phyloP scores from a whole-genome alignment of 164 flowering plant species.

The Vitis amurensis region DNA sequence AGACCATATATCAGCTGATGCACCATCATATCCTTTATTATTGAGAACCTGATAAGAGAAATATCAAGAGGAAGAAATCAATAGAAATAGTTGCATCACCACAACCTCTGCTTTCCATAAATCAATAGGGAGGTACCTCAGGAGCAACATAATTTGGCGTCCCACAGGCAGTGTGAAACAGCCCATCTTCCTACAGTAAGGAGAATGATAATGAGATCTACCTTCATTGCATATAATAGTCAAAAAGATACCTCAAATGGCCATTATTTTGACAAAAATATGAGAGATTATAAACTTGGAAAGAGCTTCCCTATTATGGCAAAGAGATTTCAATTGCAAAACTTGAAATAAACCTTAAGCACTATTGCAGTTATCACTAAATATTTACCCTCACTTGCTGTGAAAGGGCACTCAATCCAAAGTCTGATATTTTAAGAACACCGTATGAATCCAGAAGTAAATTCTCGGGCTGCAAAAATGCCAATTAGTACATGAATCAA shows the following conservation, averaged over 20 bases:
- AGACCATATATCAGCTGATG: constrained; percentile 91
- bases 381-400: constrained; percentile 54
- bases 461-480: constrained; percentile 62
- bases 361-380: background rate
- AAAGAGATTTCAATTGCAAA: too few relatives aligned
- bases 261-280: too few relatives aligned
- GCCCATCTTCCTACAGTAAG: constrained; percentile 70
- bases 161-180: constrained; percentile 94
- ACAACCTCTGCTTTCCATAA: constrained; percentile 1
- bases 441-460: constrained; percentile 59
- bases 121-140: constrained; percentile 50
- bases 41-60: constrained; percentile 61
- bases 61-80: background rate
- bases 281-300: background rate
- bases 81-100: background rate
- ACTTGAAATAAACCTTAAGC: background rate
- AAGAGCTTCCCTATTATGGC: background rate
- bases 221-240: background rate
- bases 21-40: constrained; percentile 87
- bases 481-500: background rate
- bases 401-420: constrained; percentile 68
- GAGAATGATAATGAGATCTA: constrained; percentile 12
- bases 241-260: background rate
- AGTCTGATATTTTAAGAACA: constrained; percentile 63
- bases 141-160: constrained; percentile 99